Percentiles rank a stretch among this genome's conserved stretches.
phyloP scores from a whole-genome alignment of 768 basidiomycete genomes.

The Hygrocybe coccinea region DNA sequence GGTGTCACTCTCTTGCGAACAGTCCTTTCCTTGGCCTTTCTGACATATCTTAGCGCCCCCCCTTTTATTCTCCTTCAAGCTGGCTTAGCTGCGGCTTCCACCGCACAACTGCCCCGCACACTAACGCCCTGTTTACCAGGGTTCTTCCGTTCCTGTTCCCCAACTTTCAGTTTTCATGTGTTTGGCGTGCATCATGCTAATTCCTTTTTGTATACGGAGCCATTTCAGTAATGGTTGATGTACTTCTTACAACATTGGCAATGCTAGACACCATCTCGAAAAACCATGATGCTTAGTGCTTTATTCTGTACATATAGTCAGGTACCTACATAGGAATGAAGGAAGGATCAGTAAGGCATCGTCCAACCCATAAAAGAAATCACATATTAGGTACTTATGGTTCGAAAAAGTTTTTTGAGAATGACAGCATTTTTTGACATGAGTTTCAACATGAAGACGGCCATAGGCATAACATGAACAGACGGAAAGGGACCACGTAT shows the following conservation, averaged over 20 bases:
- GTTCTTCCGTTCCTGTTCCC: background rate
- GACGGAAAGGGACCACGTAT: background rate
- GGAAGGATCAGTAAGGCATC: background rate
- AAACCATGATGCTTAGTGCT: no score
- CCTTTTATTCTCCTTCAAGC: background rate
- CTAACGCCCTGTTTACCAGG: background rate
- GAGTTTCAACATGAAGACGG: background rate
- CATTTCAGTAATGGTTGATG: slow-evolving; percentile 25
- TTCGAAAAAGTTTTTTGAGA: background rate
- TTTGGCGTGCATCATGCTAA: slow-evolving; percentile 11
- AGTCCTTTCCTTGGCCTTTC: background rate
- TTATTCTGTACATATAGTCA: no score
- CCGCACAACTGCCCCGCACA: no score
- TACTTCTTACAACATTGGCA: slow-evolving; percentile 20
- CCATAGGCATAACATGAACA: background rate
- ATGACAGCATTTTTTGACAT: background rate
- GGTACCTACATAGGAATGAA: no score
- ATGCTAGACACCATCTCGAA: background rate
- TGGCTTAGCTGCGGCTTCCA: background rate
- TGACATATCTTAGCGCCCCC: slow-evolving; percentile 1
- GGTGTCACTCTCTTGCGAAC: slow-evolving; percentile 9
- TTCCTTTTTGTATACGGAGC: slow-evolving; percentile 8
- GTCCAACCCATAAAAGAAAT: no score
- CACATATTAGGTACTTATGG: no score
- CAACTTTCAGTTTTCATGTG: background rate